phyloP scores from a whole-genome alignment of 108 stramenopile species.

The Cafeteria roenbergensis region DNA sequence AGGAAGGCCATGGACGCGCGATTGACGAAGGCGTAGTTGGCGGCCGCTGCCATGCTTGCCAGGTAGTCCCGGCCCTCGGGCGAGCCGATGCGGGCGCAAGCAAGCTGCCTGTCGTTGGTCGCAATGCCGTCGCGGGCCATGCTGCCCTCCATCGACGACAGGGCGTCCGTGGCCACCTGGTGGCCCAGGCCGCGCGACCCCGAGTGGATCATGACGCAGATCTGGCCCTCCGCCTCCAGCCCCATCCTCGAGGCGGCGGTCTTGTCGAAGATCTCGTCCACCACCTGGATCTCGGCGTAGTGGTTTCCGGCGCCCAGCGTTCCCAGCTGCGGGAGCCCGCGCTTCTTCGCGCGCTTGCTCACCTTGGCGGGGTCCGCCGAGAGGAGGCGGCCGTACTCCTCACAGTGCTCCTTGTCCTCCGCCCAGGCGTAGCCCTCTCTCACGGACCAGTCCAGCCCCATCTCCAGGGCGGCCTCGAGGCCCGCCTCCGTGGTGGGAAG shows the following conservation, averaged over 20 bases:
- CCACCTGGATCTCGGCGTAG: conserved; percentile 67
- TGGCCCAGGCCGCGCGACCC: conserved; percentile 64
- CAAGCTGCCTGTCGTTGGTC: conserved; percentile 63
- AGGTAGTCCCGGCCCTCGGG: conserved; percentile 65
- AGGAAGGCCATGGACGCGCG: conserved; percentile 61
- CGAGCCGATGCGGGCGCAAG: conserved; percentile 57
- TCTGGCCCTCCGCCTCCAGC: conserved; percentile 48
- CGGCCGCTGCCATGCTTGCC: conserved; percentile 54
- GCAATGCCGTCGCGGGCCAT: conserved; percentile 56
- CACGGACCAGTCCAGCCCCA: conserved; percentile 65
- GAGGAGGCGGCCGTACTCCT: conserved; percentile 38
- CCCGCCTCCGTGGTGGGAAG: conserved; percentile 47
- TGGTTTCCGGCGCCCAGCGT: conserved; percentile 70
- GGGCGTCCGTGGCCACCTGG: conserved; percentile 69
- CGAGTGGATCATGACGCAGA: conserved; percentile 68
- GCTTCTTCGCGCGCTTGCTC: conserved; percentile 55
- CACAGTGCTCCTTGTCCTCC: conserved; percentile 64
- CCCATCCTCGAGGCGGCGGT: conserved; percentile 57
- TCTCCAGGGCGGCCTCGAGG: conserved; percentile 50
- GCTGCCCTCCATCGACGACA: conserved; percentile 59
- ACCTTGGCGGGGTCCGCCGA: conserved; percentile 42
- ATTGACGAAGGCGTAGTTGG: conserved; percentile 76
- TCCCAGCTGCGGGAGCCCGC: conserved; percentile 64
- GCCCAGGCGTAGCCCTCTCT: conserved; percentile 64
- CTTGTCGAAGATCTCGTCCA: conserved; percentile 61